Conservation (phyloP, 129 eudicot species). For the Pseudognaphalium luteoalbum region DNA sequence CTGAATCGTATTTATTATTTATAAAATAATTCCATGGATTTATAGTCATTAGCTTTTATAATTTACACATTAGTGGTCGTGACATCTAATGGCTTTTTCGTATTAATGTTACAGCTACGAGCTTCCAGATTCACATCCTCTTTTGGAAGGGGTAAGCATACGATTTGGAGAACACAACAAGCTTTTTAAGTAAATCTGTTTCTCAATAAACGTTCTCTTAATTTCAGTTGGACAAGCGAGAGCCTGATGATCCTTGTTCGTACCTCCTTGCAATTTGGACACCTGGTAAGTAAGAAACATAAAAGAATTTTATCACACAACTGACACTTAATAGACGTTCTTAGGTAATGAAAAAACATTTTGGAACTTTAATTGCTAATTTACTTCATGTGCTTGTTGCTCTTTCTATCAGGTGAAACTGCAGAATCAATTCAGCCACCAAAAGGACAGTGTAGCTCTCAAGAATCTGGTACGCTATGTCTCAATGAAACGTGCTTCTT, state of each 20-base stretch:
- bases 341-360: not conserved
- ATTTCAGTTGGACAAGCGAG: constrained; percentile 77
- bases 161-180: constrained; percentile 14
- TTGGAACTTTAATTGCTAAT: not conserved
- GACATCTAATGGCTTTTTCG: not conserved
- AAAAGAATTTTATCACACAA: not conserved
- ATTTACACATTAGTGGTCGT: not conserved
- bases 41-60: too few relatives aligned
- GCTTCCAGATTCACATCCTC: constrained; percentile 97
- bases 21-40: not conserved
- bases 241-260: constrained; percentile 91
- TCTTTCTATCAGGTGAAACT: constrained; percentile 67
- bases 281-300: constrained; percentile 55
- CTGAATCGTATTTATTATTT: constrained; percentile 2
- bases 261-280: constrained; percentile 98
- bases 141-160: constrained; percentile 74
- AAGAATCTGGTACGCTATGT: constrained; percentile 60
- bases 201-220: constrained; percentile 16
- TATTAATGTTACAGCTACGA: constrained; percentile 69
- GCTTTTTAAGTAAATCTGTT: not conserved
- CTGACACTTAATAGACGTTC: not conserved
- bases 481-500: constrained; percentile 59
- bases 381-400: constrained; percentile 8
- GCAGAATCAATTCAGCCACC: constrained; percentile 72
- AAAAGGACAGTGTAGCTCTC: constrained; percentile 62